Evolutionary conservation across 805 yeast genomes (phyloP).

Genomic region (Myxozyma mucilagina): DNA sequence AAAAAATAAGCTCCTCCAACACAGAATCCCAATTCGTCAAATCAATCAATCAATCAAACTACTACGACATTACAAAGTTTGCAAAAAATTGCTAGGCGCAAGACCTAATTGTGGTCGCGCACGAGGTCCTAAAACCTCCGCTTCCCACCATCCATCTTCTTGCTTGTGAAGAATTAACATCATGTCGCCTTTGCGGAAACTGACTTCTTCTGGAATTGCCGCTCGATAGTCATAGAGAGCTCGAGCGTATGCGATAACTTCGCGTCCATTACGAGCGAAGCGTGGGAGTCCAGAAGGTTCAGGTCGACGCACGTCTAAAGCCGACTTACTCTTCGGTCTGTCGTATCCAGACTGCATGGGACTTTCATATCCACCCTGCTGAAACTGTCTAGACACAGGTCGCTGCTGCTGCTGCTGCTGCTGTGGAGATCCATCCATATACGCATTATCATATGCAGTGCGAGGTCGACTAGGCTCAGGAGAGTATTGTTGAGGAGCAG

Average conservation of each 20-base stretch:
- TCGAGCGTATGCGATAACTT: conserved; percentile 52
- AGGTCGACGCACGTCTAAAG: conserved; percentile 26
- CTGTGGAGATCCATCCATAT: conserved; percentile 2
- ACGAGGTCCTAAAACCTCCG: conserved; percentile 50
- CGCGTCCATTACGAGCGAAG: conserved; percentile 48
- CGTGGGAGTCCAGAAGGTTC: conserved; percentile 23
- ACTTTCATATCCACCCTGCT: conserved; percentile 2
- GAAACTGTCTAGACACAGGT: conserved; percentile 1
- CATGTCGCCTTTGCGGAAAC: conserved; percentile 59
- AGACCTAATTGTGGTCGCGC: conserved; percentile 50
- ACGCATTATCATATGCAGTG: not conserved
- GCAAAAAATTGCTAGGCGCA: conserved; percentile 60
- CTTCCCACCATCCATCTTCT: conserved; percentile 77
- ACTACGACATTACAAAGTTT: conserved; percentile 4
- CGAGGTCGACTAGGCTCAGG: conserved; percentile 5
- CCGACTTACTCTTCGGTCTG: conserved; percentile 28
- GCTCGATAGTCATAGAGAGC: conserved; percentile 63
- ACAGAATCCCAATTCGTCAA: not conserved
- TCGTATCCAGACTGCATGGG: not conserved
- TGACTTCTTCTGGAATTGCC: conserved; percentile 59
- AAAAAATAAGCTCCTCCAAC: not conserved
- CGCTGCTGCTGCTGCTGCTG: conserved; percentile 25
- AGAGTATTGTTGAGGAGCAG: not conserved
- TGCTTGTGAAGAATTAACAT: conserved; percentile 56
- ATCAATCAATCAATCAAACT: not conserved